Conservation (phyloP, 2,329 filamentous ascomycete species). For the Ceratocystis alfenasii region DNA sequence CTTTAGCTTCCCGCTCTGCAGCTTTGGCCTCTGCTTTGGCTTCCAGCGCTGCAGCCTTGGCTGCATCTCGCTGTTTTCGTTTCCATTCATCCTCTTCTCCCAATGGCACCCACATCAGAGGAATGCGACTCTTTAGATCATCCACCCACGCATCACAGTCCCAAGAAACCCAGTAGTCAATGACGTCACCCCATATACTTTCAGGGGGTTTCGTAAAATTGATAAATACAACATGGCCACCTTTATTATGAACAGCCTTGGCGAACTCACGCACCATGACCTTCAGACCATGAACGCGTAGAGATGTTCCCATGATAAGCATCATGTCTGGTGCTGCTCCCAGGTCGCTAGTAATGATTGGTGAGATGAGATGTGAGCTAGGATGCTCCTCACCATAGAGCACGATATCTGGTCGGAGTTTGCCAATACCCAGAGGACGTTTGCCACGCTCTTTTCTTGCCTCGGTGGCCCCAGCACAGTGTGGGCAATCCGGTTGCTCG, state of each 20-base stretch:
- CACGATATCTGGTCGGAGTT: constrained; percentile 59
- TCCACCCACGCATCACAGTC: constrained; percentile 63
- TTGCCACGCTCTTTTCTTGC: constrained; percentile 54
- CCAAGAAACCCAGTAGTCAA: constrained; percentile 65
- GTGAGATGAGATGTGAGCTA: constrained; percentile 53
- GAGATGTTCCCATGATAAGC: constrained; percentile 57
- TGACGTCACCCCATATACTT: constrained; percentile 59
- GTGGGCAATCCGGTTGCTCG: constrained; percentile 54
- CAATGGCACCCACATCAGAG: constrained; percentile 46
- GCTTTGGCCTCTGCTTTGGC: constrained; percentile 19
- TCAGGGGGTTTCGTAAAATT: constrained; percentile 62
- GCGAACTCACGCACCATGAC: constrained; percentile 60
- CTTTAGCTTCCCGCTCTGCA: constrained; percentile 18
- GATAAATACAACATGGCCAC: constrained; percentile 59
- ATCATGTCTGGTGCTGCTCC: constrained; percentile 53
- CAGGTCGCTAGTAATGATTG: constrained; percentile 56
- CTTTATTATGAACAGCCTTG: constrained; percentile 55
- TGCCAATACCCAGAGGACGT: constrained; percentile 53
- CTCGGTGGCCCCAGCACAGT: constrained; percentile 50
- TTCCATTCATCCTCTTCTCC: constrained; percentile 36
- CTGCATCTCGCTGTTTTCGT: constrained; percentile 31
- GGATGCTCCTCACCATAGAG: constrained; percentile 65
- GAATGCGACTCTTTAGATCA: constrained; percentile 47
- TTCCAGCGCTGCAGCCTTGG: constrained; percentile 18
- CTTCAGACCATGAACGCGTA: constrained; percentile 60